A percentile compares a stretch with the other conserved stretches of the same genome.
phyloP scores from a whole-genome alignment of 225 moss, liverwort and hornwort genomes.

The Bryoerythrophyllum caledonicum region DNA sequence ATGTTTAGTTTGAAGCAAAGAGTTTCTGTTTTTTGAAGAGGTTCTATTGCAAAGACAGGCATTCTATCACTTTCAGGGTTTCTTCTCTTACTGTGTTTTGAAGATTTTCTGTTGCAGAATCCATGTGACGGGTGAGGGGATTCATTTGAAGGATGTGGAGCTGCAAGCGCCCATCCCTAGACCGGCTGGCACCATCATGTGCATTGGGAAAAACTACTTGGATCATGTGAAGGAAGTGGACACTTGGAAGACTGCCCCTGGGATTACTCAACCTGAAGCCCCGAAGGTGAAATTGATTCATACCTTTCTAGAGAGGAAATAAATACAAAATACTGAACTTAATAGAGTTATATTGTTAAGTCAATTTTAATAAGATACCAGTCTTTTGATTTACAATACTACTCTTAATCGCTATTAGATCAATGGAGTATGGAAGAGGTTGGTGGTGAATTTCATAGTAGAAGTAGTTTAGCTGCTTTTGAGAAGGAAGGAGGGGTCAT shows the following conservation, averaged over 20 bases:
- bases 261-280: constrained; percentile 67
- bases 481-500: too few species aligned
- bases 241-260: constrained; percentile 69
- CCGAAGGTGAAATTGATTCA: constrained; percentile 60
- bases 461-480: too few species aligned
- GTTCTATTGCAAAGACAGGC: constrained; percentile 64
- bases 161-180: constrained; percentile 83
- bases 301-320: too few species aligned
- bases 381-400: too few species aligned
- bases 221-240: constrained; percentile 97
- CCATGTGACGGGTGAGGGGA: constrained; percentile 54
- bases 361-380: too few species aligned
- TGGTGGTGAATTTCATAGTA: too few species aligned
- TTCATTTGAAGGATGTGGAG: constrained; percentile 52
- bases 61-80: background rate
- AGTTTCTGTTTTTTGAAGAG: background rate
- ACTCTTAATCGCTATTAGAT: too few species aligned
- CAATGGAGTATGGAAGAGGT: too few species aligned
- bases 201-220: constrained; percentile 92
- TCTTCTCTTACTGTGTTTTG: constrained; percentile 1
- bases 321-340: too few species aligned
- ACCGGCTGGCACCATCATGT: constrained; percentile 85
- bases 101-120: constrained; percentile 52
- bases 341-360: too few species aligned
- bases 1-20: background rate